Evolutionary conservation across 1,139 yeast genomes (phyloP).

Genomic region (Saccharomyces uvarum): DNA sequence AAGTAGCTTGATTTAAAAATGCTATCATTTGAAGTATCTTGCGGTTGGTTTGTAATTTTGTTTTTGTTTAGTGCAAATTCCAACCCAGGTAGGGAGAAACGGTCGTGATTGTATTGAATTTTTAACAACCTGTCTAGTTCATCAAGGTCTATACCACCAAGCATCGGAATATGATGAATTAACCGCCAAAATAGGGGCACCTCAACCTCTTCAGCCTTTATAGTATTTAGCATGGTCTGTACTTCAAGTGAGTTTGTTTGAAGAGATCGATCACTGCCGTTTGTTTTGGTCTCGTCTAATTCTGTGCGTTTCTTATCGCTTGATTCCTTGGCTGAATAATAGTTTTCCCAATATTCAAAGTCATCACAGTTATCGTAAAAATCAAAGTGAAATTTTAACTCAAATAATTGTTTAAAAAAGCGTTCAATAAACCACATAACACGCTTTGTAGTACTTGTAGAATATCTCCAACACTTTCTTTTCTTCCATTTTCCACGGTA

Average conservation of each 20-base stretch:
- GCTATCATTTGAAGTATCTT: background rate
- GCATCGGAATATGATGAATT: slow-evolving; percentile 28
- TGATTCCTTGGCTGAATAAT: slow-evolving; percentile 11
- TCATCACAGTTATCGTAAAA: slow-evolving; percentile 26
- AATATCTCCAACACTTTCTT: slow-evolving; percentile 26
- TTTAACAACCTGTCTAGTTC: slow-evolving; percentile 23
- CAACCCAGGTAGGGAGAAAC: slow-evolving; percentile 23
- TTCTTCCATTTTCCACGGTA: slow-evolving; percentile 25
- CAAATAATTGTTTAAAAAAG: slow-evolving; percentile 14
- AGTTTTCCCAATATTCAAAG: slow-evolving; percentile 21
- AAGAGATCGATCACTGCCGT: slow-evolving; percentile 4
- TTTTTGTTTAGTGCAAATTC: slow-evolving; percentile 15
- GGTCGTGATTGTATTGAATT: slow-evolving; percentile 15
- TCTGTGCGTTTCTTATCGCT: slow-evolving; percentile 2
- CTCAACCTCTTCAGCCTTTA: slow-evolving; percentile 8
- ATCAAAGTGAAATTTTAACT: slow-evolving; percentile 9
- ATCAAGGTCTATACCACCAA: slow-evolving; percentile 29
- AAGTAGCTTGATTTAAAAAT: background rate
- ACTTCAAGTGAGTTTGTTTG: slow-evolving; percentile 3
- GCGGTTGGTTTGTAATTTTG: background rate
- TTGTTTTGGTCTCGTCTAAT: slow-evolving; percentile 4
- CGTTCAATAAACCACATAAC: slow-evolving; percentile 23
- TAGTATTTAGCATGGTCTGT: slow-evolving; percentile 1
- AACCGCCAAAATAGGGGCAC: slow-evolving; percentile 26
- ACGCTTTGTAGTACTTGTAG: slow-evolving; percentile 23